Evolutionary conservation across 345 rosid species (phyloP).

Genomic region (Gossypium stocksii): DNA sequence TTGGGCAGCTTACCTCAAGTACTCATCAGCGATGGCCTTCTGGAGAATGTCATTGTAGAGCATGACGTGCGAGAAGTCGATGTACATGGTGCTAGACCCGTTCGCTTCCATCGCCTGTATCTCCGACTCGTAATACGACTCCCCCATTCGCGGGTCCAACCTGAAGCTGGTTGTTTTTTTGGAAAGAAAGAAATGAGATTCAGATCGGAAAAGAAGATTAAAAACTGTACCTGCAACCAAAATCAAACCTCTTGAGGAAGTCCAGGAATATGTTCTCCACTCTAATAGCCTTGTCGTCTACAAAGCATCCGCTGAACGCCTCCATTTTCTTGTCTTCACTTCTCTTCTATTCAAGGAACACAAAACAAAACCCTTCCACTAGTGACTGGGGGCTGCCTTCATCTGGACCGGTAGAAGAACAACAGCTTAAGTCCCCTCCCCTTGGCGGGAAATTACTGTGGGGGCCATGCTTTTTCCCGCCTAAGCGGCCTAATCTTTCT

Average conservation of each 20-base stretch:
- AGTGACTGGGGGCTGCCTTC: too few species aligned
- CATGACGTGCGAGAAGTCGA: slow-evolving; percentile 92
- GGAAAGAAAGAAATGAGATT: neutral
- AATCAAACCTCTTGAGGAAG: slow-evolving; percentile 66
- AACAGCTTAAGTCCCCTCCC: neutral
- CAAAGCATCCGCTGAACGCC: slow-evolving; percentile 59
- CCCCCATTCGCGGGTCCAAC: slow-evolving; percentile 46
- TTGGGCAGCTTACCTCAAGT: slow-evolving; percentile 43
- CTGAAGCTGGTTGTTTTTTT: slow-evolving; percentile 41
- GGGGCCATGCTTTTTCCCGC: slow-evolving; percentile 8
- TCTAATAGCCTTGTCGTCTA: slow-evolving; percentile 74
- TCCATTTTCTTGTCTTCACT: slow-evolving; percentile 42
- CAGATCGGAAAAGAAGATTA: neutral
- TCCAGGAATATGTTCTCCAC: slow-evolving; percentile 89
- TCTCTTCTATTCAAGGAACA: neutral
- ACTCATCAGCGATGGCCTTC: slow-evolving; percentile 77
- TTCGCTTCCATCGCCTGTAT: slow-evolving; percentile 59
- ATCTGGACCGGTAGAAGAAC: neutral
- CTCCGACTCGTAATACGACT: slow-evolving; percentile 59
- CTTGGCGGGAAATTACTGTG: slow-evolving; percentile 9
- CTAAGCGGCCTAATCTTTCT: neutral
- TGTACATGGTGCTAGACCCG: slow-evolving; percentile 78
- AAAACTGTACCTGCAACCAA: neutral
- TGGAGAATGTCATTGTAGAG: slow-evolving; percentile 70
- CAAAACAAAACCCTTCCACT: neutral